A percentile compares a stretch with the other conserved stretches of the same genome.
Evolutionary conservation across 371 early-diverging fungal species (phyloP).

Genomic region (Dichotomocladium elegans): DNA sequence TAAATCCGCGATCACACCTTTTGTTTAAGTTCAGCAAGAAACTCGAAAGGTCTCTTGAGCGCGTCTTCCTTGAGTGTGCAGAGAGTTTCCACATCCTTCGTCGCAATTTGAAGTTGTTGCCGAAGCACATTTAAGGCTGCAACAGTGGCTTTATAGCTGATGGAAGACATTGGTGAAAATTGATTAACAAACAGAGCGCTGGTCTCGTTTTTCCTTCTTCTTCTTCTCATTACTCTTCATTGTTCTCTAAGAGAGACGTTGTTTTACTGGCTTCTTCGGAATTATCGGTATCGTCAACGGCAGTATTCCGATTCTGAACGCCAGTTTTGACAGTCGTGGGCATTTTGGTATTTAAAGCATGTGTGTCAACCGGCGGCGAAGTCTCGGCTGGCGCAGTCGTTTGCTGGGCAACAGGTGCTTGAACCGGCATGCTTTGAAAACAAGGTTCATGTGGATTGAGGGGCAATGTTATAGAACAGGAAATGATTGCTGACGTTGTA

Average conservation of each 20-base stretch:
- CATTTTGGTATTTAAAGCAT: no score
- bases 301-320: no score
- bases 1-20: slow-evolving; percentile 20
- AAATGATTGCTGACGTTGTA: no score
- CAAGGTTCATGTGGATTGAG: slow-evolving; percentile 9
- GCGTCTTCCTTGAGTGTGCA: slow-evolving; percentile 43
- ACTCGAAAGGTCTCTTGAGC: slow-evolving; percentile 45
- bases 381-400: slow-evolving; percentile 4
- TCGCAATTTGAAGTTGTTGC: slow-evolving; percentile 44
- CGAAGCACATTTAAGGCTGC: slow-evolving; percentile 32
- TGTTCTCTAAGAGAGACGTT: no score
- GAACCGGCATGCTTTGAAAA: slow-evolving; percentile 11
- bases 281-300: no score
- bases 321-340: no score
- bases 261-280: no score
- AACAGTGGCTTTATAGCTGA: slow-evolving; percentile 30
- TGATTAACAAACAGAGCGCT: not conserved
- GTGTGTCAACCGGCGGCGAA: no score
- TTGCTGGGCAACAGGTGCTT: slow-evolving; percentile 14
- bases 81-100: slow-evolving; percentile 37
- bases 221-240: slow-evolving; percentile 51
- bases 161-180: not conserved
- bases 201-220: not conserved
- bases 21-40: slow-evolving; percentile 38
- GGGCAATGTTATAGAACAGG: no score